Evolutionary conservation across 1,139 yeast genomes (phyloP).

Genomic region (Debaryomyces fabryi): DNA sequence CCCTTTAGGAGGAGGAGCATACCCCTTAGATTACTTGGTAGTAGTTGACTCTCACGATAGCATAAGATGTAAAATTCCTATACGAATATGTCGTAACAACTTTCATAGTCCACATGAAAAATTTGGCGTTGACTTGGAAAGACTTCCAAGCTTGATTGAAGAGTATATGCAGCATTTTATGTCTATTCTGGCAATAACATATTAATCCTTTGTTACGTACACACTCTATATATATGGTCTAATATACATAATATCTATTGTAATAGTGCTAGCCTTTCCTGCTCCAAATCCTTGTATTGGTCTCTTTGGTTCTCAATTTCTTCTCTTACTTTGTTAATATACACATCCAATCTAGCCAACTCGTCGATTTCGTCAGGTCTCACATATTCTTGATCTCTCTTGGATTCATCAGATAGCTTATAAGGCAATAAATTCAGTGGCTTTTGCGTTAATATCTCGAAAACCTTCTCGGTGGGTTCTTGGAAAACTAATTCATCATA

Average conservation of each 20-base stretch:
- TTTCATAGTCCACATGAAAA: conserved; percentile 19
- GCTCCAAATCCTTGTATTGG: conserved; percentile 56
- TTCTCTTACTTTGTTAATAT: conserved; percentile 60
- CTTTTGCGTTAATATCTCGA: conserved; percentile 70
- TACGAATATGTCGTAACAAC: conserved; percentile 17
- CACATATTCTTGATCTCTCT: conserved; percentile 46
- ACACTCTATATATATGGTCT: neutral
- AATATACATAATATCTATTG: conserved; percentile 24
- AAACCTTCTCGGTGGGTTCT: conserved; percentile 91
- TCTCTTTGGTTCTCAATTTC: conserved; percentile 57
- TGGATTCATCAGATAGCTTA: conserved; percentile 47
- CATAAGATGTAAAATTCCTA: conserved; percentile 28
- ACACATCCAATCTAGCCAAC: conserved; percentile 69
- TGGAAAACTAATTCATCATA: conserved; percentile 93
- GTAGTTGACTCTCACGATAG: conserved; percentile 30
- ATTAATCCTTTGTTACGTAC: neutral
- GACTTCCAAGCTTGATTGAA: conserved; percentile 23
- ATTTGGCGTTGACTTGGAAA: conserved; percentile 25
- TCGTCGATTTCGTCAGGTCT: conserved; percentile 72
- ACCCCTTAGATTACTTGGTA: conserved; percentile 46
- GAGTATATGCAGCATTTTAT: conserved; percentile 23
- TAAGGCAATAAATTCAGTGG: conserved; percentile 79
- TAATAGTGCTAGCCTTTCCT: conserved; percentile 44
- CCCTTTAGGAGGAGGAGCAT: conserved; percentile 56
- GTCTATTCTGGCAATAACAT: neutral